These are phyloP conservation scores for Castanea sativa DNA, from an alignment of 306 rosid genomes.

Conservation along the genomic window DNA sequence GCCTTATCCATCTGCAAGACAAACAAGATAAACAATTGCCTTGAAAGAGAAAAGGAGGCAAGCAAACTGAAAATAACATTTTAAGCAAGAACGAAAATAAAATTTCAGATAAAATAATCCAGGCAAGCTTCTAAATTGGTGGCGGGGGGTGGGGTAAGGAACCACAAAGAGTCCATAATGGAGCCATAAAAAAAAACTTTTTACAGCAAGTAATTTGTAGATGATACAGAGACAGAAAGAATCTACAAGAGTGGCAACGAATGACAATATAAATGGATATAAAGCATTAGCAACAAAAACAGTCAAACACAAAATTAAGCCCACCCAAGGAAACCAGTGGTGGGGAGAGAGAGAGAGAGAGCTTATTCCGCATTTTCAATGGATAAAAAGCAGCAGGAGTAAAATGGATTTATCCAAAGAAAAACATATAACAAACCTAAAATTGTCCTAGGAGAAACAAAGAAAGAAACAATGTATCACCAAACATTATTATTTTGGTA, in stretches of 20 bases:
- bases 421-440: neutral
- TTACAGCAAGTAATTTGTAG: no score
- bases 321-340: no score
- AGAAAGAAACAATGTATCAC: neutral
- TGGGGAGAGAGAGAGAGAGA: neutral
- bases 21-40: slow-evolving; percentile 9
- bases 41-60: slow-evolving; percentile 6
- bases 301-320: no score
- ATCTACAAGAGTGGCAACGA: no score
- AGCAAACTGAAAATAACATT: neutral
- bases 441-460: neutral
- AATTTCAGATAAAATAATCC: neutral
- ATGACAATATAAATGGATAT: no score
- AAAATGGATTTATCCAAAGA: neutral
- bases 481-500: neutral
- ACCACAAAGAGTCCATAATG: neutral
- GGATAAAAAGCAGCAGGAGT: neutral
- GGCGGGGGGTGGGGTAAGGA: neutral
- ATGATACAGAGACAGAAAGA: no score
- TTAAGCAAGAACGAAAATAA: neutral
- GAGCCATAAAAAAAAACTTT: neutral
- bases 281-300: no score
- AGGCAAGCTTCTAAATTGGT: neutral
- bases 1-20: slow-evolving; percentile 82
- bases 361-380: neutral